Percentiles rank a stretch among this genome's conserved stretches.
These are phyloP conservation scores for Leishmania tropica DNA, from an alignment of 208 protist genomes.

Conservation along the genomic window DNA sequence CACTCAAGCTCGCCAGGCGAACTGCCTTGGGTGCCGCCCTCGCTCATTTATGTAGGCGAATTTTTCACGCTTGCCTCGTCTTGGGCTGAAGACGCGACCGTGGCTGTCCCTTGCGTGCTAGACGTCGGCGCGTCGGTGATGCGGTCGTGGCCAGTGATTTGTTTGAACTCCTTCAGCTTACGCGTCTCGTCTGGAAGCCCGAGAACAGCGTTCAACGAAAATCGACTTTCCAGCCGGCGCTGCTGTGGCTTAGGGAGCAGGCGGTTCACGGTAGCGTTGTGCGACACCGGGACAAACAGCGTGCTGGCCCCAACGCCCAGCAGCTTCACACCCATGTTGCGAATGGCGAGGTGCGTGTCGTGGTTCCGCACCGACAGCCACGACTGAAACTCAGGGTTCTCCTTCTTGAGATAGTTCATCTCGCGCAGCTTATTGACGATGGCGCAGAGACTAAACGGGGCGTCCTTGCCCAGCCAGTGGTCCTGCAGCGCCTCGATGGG, in stretches of 20 bases:
- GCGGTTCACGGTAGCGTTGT: constrained; percentile 86
- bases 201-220: constrained; percentile 81
- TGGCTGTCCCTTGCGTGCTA: neutral
- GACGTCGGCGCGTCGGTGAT: constrained; percentile 25
- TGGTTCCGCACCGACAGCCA: constrained; percentile 79
- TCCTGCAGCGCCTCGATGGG: constrained; percentile 90
- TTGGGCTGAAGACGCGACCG: neutral
- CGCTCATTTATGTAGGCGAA: neutral
- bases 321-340: constrained; percentile 85
- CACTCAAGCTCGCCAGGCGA: too few relatives aligned
- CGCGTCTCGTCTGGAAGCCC: constrained; percentile 87
- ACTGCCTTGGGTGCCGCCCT: too few relatives aligned
- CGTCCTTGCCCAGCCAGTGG: constrained; percentile 89
- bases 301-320: constrained; percentile 84
- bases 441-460: constrained; percentile 79
- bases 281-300: constrained; percentile 73
- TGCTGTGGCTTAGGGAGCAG: constrained; percentile 86
- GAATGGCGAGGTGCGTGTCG: constrained; percentile 82
- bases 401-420: constrained; percentile 86
- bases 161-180: constrained; percentile 75
- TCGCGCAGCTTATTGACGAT: constrained; percentile 91
- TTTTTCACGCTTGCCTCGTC: neutral
- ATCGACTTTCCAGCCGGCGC: constrained; percentile 65
- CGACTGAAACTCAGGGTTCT: constrained; percentile 90
- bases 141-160: constrained; percentile 53